Evolutionary conservation across 225 moss, liverwort and hornwort genomes (phyloP), one percentile per base, ranked within the genome.

Genomic region (Polytrichum commune): DNA sequence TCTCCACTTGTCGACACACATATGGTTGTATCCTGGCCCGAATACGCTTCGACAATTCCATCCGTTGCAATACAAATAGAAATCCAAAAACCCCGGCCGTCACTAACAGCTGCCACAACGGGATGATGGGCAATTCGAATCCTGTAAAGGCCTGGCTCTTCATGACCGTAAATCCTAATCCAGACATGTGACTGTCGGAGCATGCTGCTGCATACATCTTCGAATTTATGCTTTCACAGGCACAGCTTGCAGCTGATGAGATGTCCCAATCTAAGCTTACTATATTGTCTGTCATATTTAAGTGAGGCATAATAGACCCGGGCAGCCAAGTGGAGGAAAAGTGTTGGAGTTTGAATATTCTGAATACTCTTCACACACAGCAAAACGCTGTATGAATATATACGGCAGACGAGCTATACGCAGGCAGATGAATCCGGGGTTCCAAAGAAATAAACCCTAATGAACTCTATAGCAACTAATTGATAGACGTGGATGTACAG

Each of bases 81-180:
- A 89, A 92, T 26, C 77, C 74, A 56, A 90, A 76, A 55, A 87
- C 76, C 56, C 82, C 84, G 29, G 62, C 76, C 27, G 89, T 80
- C 26, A 86, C 84, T 20, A 84, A 53, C n/a, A 94, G 76, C 81
- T 93, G 96, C 96, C 93, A 94, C 28, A 68, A 67, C 13, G 89
- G 77, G 18, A 89, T 79, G 35, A 78, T 70, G 60, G 87, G 85
- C 75, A 84, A 63, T 62, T 66, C 72, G 56, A 78, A 78, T 5
- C 46, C 62, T 32, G 75, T 63, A 74, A 73, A 33, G 5, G 58
- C 54, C 53, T 58, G 68, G 70, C 53, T 73, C 60, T 69, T 73
- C 77, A 57, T 73, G 27, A 25, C 9, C 23, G 70, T 70, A 28
- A 54, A 38, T 69, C 75, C 72, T 19, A 73, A 68, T 55, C 71